Evolutionary conservation across 2,329 filamentous ascomycete genomes (phyloP), one percentile per base, ranked within the genome.

Genomic region (Xylariaceae sp.): DNA sequence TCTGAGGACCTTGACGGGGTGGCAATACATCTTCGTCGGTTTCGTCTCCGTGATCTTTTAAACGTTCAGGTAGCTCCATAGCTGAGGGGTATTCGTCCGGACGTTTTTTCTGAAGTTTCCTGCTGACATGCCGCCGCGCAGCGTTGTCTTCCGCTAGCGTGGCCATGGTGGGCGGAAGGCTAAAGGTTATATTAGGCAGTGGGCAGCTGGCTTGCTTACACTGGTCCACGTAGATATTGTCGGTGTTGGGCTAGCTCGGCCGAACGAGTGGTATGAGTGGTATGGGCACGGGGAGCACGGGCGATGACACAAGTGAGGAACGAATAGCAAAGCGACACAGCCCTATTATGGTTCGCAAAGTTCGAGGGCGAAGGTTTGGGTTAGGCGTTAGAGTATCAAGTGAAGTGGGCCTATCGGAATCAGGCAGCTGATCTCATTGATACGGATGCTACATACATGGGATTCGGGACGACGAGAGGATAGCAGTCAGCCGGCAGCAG

Each of bases 41-140:
- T 56, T 82, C 76, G 53, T 79, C 81, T 60, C 74, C 77, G 43
- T 70, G 64, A 45, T 79, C 76, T 67, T 76, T 78, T 40, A 86
- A 71, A 18, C 77, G 78, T 20, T 84, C 82, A 12, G 83, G 83
- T 5, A 85, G 75, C 55, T 82, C 77, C 73, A 80, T 76, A 12
- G 74, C 75, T 2, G 75, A 71, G 2, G 65, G 72, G 44, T 73
- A 70, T 16, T 70, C 66, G 32, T 75, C 74, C 59, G 73, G 73
- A 32, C 69, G 74, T 57, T 72, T 78, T 69, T 78, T 81, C 32
- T 75, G 75, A 16, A 81, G 74, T 63, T 74, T 82, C 54, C 72
- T 75, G 50, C 71, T 73, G 10, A 75, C 66, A 52, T 63, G 63
- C 49, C 75, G 76, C 52, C 73, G 74, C 49, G 71, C 73, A 23